Conservation (phyloP, 495 filamentous ascomycete species). For the Trichodelitschia bisporula region DNA sequence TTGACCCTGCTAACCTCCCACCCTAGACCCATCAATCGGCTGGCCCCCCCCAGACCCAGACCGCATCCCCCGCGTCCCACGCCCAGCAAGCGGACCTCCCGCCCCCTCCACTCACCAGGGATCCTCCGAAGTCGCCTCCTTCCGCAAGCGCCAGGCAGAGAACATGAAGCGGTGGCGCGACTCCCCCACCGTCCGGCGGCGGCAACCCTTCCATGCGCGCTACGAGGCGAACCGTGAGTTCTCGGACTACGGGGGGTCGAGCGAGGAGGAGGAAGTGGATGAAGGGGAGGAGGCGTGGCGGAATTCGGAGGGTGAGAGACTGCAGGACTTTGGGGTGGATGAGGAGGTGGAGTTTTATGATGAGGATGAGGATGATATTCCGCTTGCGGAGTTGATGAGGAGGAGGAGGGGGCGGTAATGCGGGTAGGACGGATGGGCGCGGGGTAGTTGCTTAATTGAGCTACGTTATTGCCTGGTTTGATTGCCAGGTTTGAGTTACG, state of each 20-base stretch:
- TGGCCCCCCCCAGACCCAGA: constrained; percentile 92
- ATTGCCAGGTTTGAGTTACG: no score
- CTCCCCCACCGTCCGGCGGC: constrained; percentile 16
- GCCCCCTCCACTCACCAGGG: neutral
- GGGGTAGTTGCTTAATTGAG: no score
- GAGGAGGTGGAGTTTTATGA: constrained; percentile 57
- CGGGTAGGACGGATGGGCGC: no score
- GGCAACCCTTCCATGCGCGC: constrained; percentile 26
- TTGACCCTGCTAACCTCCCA: neutral
- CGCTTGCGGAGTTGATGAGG: constrained; percentile 37
- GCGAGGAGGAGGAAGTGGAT: constrained; percentile 10
- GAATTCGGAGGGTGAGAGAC: constrained; percentile 61
- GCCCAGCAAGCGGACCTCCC: constrained; percentile 5
- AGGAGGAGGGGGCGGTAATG: constrained; percentile 3
- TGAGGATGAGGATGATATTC: constrained; percentile 53
- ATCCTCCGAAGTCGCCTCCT: constrained; percentile 18
- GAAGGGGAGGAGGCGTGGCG: constrained; percentile 42
- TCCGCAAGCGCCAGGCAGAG: constrained; percentile 27
- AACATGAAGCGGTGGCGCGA: constrained; percentile 23
- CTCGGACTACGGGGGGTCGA: no score
- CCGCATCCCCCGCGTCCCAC: constrained; percentile 28
- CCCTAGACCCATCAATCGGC: constrained; percentile 21
- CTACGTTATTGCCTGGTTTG: no score
- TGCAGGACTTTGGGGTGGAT: constrained; percentile 80
- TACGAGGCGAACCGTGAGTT: constrained; percentile 3